Percentiles rank a stretch among this genome's conserved stretches.
Conservation (phyloP, 768 basidiomycete species). For the Suillus bovinus region DNA sequence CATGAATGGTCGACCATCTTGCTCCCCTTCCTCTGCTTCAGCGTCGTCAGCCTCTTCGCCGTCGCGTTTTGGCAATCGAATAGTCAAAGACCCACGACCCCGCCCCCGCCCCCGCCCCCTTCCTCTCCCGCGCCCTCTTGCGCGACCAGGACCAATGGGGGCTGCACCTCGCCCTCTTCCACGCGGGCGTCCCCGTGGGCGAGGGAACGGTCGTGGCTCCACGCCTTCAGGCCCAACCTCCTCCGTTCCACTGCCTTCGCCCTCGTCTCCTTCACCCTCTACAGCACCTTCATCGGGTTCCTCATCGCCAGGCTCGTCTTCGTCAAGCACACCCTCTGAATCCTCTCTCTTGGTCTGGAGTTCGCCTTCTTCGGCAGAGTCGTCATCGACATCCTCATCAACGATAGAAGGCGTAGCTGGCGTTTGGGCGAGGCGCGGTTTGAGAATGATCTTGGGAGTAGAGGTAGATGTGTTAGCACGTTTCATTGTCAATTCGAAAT, state of each 20-base stretch:
- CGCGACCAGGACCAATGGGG: conserved; percentile 33
- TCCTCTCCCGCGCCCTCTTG: conserved; percentile 37
- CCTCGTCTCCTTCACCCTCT: conserved; percentile 31
- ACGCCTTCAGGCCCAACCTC: conserved; percentile 37
- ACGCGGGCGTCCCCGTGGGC: conserved; percentile 40
- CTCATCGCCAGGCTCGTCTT: conserved; percentile 32
- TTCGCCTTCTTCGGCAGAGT: conserved; percentile 21
- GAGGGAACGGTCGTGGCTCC: conserved; percentile 31
- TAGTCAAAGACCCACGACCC: conserved; percentile 32
- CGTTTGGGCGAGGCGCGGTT: conserved; percentile 33
- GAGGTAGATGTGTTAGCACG: conserved; percentile 22
- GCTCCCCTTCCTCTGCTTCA: conserved; percentile 40
- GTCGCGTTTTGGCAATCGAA: conserved; percentile 25
- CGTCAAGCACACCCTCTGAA: conserved; percentile 28
- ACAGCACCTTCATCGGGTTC: conserved; percentile 25
- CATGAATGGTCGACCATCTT: conserved; percentile 65
- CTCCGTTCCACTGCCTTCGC: conserved; percentile 33
- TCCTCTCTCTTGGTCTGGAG: conserved; percentile 32
- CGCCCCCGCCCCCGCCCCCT: conserved; percentile 43
- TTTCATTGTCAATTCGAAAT: conserved; percentile 19
- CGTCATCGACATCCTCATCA: conserved; percentile 21
- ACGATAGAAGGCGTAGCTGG: conserved; percentile 18
- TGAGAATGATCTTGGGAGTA: conserved; percentile 42
- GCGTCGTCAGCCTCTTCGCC: conserved; percentile 43
- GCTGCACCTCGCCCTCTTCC: conserved; percentile 37